Conservation (phyloP, 768 basidiomycete genomes). For the Pleurotus eryngii region DNA sequence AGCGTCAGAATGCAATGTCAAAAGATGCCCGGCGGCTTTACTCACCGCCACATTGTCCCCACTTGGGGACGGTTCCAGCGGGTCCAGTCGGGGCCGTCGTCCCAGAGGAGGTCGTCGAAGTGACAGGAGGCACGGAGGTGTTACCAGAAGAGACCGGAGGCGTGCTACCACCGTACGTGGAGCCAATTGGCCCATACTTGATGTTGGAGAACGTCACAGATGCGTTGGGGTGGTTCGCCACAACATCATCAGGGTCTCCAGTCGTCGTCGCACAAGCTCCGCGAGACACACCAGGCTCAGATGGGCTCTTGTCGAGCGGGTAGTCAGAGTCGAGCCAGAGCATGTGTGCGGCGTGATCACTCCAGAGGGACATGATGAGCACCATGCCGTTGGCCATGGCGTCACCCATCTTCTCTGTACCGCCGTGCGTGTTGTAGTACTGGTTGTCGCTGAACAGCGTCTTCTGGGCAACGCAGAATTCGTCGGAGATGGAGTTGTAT, state of each 20-base stretch:
- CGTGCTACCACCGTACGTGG: conserved; percentile 13
- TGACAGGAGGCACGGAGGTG: not conserved
- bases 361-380: conserved; percentile 34
- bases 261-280: conserved; percentile 35
- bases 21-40: not conserved
- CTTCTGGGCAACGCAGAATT: conserved; percentile 33
- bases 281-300: conserved; percentile 29
- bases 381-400: conserved; percentile 31
- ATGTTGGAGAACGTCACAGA: conserved; percentile 39
- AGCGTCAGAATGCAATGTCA: not conserved
- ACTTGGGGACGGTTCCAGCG: not conserved
- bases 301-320: conserved; percentile 20
- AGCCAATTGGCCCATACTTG: conserved; percentile 35
- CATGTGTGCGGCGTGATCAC: conserved; percentile 37
- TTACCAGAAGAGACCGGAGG: not conserved
- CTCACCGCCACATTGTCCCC: not conserved
- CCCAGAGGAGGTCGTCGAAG: not conserved
- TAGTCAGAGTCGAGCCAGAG: conserved; percentile 38
- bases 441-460: conserved; percentile 28
- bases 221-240: conserved; percentile 24
- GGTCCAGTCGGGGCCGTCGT: conserved; percentile 11
- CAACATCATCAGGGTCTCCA: conserved; percentile 32
- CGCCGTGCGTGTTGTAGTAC: conserved; percentile 17
- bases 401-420: conserved; percentile 18
- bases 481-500: conserved; percentile 33